These are phyloP conservation scores for Asterochloris sp. DNA, from an alignment of 139 green algal species.

Conservation along the genomic window DNA sequence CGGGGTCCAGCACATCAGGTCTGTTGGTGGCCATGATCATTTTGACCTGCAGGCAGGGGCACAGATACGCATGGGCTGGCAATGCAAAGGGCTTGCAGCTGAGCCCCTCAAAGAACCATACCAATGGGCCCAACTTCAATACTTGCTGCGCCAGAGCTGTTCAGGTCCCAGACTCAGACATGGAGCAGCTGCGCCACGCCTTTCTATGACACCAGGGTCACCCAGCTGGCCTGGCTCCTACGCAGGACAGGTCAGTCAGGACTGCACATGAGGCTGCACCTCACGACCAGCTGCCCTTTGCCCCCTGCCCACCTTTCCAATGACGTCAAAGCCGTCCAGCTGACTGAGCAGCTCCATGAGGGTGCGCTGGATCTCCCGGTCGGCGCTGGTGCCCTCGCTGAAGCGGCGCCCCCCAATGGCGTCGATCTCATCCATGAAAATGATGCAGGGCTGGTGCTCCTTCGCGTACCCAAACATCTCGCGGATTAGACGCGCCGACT, in stretches of 20 bases:
- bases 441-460: constrained; percentile 98
- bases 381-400: constrained; percentile 94
- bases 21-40: constrained; percentile 95
- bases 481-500: constrained; percentile 92
- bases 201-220: no score
- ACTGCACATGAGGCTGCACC: no score
- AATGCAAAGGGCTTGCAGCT: no score
- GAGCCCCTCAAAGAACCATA: no score
- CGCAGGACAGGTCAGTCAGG: no score
- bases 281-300: no score
- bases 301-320: constrained; percentile 73
- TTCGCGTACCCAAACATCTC: constrained; percentile 98
- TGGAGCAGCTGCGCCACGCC: no score
- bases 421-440: constrained; percentile 99
- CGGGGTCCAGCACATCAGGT: constrained; percentile 96
- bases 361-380: constrained; percentile 98
- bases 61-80: not conserved
- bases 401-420: constrained; percentile 96
- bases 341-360: constrained; percentile 99
- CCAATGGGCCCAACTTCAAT: no score
- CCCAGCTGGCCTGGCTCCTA: no score
- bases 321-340: constrained; percentile 97
- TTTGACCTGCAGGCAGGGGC: constrained; percentile 70
- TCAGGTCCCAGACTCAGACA: no score
- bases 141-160: no score